These are phyloP conservation scores for rapeseed (Brassica napus) DNA, from an alignment of 345 rosid species.

Conservation along the genomic window DNA sequence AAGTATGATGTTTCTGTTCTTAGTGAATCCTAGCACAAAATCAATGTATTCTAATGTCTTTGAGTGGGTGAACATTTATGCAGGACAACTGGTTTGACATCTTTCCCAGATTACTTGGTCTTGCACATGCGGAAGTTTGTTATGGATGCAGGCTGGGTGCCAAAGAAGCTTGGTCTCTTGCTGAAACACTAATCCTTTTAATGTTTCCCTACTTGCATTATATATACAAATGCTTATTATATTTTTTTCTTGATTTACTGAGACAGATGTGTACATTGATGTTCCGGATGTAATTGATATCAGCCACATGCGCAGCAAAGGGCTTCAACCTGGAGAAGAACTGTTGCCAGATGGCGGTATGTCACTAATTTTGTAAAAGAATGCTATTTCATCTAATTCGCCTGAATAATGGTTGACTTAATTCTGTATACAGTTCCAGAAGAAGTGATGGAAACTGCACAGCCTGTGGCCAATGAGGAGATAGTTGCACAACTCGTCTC, in stretches of 20 bases:
- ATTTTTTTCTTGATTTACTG: slow-evolving; percentile 16
- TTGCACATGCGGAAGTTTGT: slow-evolving; percentile 98
- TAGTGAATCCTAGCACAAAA: slow-evolving; percentile 2
- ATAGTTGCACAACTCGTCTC: slow-evolving; percentile 88
- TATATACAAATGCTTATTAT: slow-evolving; percentile 19
- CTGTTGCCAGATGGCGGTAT: slow-evolving; percentile 79
- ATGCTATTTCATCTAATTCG: slow-evolving; percentile 13
- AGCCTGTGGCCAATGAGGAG: slow-evolving; percentile 68
- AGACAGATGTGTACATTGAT: slow-evolving; percentile 87
- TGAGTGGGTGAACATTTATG: slow-evolving; percentile 29
- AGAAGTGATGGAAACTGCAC: slow-evolving; percentile 53
- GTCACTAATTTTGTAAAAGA: neutral
- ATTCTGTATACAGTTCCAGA: slow-evolving; percentile 49
- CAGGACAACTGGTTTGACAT: slow-evolving; percentile 90
- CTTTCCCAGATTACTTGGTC: slow-evolving; percentile 95
- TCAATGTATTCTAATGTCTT: slow-evolving; percentile 2
- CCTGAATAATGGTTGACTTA: slow-evolving; percentile 11
- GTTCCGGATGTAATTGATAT: slow-evolving; percentile 94
- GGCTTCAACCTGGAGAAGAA: slow-evolving; percentile 93
- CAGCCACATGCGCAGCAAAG: slow-evolving; percentile 93
- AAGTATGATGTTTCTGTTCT: slow-evolving; percentile 56
- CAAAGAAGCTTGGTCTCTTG: slow-evolving; percentile 87
- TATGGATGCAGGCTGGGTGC: slow-evolving; percentile 98
- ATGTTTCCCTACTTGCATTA: slow-evolving; percentile 17
- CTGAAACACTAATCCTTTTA: slow-evolving; percentile 3